Evolutionary conservation across 495 filamentous ascomycete species (phyloP), one percentile per base, ranked within the genome.

Genomic region (Hypoxylon rickii): DNA sequence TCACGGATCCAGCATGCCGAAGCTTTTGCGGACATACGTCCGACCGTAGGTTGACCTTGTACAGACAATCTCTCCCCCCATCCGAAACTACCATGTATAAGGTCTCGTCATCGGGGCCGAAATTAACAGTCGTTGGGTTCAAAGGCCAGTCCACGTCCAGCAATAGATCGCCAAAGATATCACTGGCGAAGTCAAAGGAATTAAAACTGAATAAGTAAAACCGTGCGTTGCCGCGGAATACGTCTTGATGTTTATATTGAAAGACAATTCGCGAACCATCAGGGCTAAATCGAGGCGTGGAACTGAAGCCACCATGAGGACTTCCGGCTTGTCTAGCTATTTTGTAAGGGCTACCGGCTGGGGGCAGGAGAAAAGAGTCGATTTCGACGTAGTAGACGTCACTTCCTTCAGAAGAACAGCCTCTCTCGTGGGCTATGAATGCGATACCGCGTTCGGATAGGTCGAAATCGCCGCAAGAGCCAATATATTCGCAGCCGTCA

Each of bases 191-290:
- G n/a, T n/a, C n/a, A n/a, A n/a, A n/a, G n/a, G n/a, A n/a, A n/a
- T n/a, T n/a, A n/a, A n/a, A n/a, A n/a, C n/a, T n/a, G n/a, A n/a
- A n/a, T n/a, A n/a, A n/a, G n/a, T n/a, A n/a, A n/a, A n/a, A n/a
- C n/a, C n/a, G n/a, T n/a, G n/a, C n/a, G n/a, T n/a, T n/a, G n/a
- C n/a, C n/a, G n/a, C n/a, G n/a, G n/a, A n/a, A n/a, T n/a, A n/a
- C n/a, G n/a, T n/a, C n/a, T n/a, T n/a, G n/a, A n/a, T n/a, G n/a
- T n/a, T 3, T 46, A 19, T 50, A 44, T 5, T 63, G 31, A 32
- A 67, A 70, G 7, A 53, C 56, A 15, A 72, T 53, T 34, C 62
- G 44, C 19, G 46, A 53, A 0, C 58, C 61, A 24, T 72, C 61
- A 8, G 67, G 63, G 18, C 60, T 58, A 43, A 72, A 68, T 7